A percentile compares a stretch with the other conserved stretches of the same genome.
Conservation (phyloP, 768 basidiomycete species). For the Hygrocybe coccinea region DNA sequence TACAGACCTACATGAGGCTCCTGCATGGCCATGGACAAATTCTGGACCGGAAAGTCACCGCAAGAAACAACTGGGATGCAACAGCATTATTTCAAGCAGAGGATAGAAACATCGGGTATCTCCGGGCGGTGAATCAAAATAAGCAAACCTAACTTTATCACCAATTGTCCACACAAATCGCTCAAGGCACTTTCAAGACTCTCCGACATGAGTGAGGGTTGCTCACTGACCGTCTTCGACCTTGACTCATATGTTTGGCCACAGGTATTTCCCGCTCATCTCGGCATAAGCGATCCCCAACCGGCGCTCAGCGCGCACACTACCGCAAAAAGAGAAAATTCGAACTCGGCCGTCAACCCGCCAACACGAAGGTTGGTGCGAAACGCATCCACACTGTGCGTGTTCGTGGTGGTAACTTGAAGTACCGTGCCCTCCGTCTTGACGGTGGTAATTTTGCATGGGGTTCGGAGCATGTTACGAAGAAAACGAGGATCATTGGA, state of each 20-base stretch:
- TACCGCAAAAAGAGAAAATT: conserved; percentile 99
- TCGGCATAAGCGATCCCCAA: conserved; percentile 93
- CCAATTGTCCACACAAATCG: neutral
- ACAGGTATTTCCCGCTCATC: conserved; percentile 96
- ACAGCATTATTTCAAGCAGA: too few species aligned
- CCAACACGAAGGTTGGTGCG: conserved; percentile 91
- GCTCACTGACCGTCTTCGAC: conserved; percentile 24
- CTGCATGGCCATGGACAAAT: too few species aligned
- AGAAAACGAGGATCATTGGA: conserved; percentile 93
- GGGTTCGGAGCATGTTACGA: conserved; percentile 91
- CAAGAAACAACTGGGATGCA: too few species aligned
- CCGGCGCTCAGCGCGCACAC: conserved; percentile 87
- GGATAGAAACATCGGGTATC: conserved; percentile 18
- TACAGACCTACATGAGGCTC: too few species aligned
- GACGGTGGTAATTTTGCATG: conserved; percentile 98
- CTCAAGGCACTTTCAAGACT: conserved; percentile 58
- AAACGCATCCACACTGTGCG: conserved; percentile 96
- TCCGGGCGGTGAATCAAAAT: conserved; percentile 36
- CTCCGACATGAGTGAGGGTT: conserved; percentile 71
- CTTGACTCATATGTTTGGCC: conserved; percentile 10
- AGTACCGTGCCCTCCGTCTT: conserved; percentile 93
- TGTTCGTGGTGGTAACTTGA: conserved; percentile 91
- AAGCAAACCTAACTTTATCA: conserved; percentile 35
- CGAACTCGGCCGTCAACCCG: conserved; percentile 97
- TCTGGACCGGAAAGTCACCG: too few species aligned